These are phyloP conservation scores for Trichoderma asperelloides DNA, from an alignment of 495 filamentous ascomycete genomes.

Conservation along the genomic window DNA sequence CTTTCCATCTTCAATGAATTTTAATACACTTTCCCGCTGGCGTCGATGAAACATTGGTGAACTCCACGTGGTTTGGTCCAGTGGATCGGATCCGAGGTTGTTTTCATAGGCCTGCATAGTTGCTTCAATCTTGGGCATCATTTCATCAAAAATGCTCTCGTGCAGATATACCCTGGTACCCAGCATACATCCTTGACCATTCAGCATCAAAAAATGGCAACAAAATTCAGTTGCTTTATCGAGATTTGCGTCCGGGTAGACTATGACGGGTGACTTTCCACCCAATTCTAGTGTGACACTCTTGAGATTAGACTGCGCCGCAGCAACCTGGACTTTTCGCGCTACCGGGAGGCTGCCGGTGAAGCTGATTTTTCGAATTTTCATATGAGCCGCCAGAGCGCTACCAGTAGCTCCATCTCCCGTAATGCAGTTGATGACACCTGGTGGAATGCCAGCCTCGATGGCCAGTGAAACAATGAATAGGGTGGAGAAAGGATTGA, in stretches of 20 bases:
- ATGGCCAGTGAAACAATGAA: conserved; percentile 76
- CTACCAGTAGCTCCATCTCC: conserved; percentile 69
- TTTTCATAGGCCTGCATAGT: background rate
- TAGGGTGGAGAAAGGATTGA: conserved; percentile 79
- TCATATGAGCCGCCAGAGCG: conserved; percentile 46
- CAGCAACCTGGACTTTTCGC: conserved; percentile 30
- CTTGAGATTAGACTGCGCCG: conserved; percentile 48
- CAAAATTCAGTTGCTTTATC: conserved; percentile 56
- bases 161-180: conserved; percentile 69
- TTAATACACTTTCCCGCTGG: conserved; percentile 62
- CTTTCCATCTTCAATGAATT: conserved; percentile 28
- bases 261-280: conserved; percentile 64
- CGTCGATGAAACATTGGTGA: background rate
- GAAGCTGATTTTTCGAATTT: conserved; percentile 48
- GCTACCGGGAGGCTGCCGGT: conserved; percentile 45
- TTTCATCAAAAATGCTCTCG: conserved; percentile 43
- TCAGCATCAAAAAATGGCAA: conserved; percentile 29
- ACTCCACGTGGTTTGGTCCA: background rate
- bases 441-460: conserved; percentile 90
- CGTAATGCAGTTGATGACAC: conserved; percentile 85
- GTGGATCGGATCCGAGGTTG: background rate
- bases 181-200: conserved; percentile 69
- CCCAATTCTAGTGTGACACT: conserved; percentile 76
- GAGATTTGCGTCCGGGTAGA: conserved; percentile 63
- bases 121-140: conserved; percentile 50